A percentile compares a stretch with the other conserved stretches of the same genome.
Evolutionary conservation across 192 early-diverging fungal genomes (phyloP).

Genomic region (Gonapodya prolifera): DNA sequence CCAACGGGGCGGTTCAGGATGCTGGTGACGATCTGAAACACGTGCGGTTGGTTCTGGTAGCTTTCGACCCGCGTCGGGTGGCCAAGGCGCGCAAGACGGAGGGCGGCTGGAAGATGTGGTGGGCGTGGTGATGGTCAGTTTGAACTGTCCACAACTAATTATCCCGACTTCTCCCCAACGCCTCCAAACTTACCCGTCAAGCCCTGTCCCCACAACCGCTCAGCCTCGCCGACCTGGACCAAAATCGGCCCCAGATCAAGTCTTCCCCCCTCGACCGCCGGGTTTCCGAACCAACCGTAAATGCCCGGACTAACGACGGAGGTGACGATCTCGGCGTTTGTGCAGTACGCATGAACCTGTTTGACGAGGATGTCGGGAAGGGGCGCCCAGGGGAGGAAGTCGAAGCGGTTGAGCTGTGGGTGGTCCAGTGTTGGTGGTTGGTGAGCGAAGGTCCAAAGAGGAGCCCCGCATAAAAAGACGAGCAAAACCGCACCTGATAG

Average conservation of each 20-base stretch:
- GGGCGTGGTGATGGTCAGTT: neutral
- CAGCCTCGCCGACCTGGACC: neutral
- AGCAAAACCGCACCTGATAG: neutral
- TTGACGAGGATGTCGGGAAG: neutral
- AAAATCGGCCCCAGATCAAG: neutral
- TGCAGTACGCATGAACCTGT: neutral
- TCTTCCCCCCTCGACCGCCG: neutral
- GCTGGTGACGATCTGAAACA: neutral
- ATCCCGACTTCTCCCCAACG: neutral
- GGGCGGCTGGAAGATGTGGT: neutral
- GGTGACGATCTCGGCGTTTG: neutral
- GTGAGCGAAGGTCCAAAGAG: neutral
- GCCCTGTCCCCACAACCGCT: neutral
- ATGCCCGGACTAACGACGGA: neutral
- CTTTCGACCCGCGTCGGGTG: neutral
- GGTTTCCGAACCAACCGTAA: neutral
- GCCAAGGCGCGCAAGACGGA: neutral
- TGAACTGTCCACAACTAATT: neutral
- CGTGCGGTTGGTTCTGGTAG: neutral
- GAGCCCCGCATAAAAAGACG: neutral
- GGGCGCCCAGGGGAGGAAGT: neutral
- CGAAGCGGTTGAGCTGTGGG: neutral
- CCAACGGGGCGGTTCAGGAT: neutral
- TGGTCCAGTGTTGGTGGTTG: too few species aligned
- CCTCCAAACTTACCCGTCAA: neutral